phyloP scores from a whole-genome alignment of 2,329 filamentous ascomycete genomes.

The Trichophyton simii region DNA sequence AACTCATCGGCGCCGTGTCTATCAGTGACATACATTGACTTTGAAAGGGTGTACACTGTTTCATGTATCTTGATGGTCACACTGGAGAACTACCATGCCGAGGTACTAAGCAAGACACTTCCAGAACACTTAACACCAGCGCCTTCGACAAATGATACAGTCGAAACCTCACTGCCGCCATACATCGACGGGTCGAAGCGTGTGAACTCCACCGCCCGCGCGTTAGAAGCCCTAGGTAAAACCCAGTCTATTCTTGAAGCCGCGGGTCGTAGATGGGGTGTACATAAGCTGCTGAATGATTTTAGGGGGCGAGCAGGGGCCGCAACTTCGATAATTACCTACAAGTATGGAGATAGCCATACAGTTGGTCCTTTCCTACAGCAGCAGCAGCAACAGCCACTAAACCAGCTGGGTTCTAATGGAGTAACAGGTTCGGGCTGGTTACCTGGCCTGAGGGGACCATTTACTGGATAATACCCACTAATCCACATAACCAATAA shows the following conservation, averaged over 20 bases:
- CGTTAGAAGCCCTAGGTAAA: slow-evolving; percentile 22
- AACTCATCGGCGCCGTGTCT: slow-evolving; percentile 47
- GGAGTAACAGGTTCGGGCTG: neutral
- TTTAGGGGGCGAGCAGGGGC: slow-evolving; percentile 23
- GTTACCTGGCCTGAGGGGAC: neutral
- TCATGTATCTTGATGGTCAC: slow-evolving; percentile 46
- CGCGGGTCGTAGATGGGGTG: slow-evolving; percentile 25
- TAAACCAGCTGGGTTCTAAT: neutral
- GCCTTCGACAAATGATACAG: neutral
- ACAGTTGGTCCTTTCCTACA: neutral
- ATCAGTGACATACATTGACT: slow-evolving; percentile 78
- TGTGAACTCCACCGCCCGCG: neutral
- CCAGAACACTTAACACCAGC: neutral
- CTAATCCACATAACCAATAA: neutral
- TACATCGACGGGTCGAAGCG: neutral
- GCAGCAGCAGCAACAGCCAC: neutral
- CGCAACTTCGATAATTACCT: slow-evolving; percentile 18
- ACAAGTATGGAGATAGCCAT: slow-evolving; percentile 5
- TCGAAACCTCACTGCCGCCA: neutral
- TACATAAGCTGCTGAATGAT: slow-evolving; percentile 19
- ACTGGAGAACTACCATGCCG: slow-evolving; percentile 25
- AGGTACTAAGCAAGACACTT: slow-evolving; percentile 10
- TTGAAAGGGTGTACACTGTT: slow-evolving; percentile 66
- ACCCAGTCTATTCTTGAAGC: slow-evolving; percentile 24
- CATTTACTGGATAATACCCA: neutral